Percentiles rank a stretch among this genome's conserved stretches.
These are phyloP conservation scores for Apiospora hydei DNA, from an alignment of 2,329 filamentous ascomycete genomes.

Conservation along the genomic window DNA sequence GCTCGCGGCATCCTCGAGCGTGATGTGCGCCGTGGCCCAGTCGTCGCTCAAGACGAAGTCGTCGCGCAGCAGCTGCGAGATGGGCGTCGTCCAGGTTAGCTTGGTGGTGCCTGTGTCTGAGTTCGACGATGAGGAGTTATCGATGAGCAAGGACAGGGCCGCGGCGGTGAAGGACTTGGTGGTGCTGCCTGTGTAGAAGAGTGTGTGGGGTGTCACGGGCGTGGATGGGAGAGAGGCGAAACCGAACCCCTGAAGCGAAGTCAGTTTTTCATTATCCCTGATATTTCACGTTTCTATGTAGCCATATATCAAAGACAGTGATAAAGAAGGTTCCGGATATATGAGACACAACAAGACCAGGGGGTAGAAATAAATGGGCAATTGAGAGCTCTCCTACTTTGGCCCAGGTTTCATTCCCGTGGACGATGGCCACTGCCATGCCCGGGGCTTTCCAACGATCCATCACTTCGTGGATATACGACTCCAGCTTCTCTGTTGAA, in stretches of 20 bases:
- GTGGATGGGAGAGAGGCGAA: slow-evolving; percentile 44
- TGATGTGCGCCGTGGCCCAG: slow-evolving; percentile 56
- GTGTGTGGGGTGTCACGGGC: slow-evolving; percentile 52
- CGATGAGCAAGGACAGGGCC: slow-evolving; percentile 56
- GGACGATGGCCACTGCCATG: slow-evolving; percentile 49
- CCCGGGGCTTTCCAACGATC: slow-evolving; percentile 50
- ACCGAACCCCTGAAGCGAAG: slow-evolving; percentile 47
- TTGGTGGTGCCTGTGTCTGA: slow-evolving; percentile 42
- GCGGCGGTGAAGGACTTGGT: slow-evolving; percentile 64
- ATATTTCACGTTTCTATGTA: not conserved
- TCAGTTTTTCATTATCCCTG: slow-evolving; percentile 6
- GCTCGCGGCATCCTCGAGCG: slow-evolving; percentile 60
- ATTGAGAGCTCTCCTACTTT: slow-evolving; percentile 36
- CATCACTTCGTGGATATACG: slow-evolving; percentile 40
- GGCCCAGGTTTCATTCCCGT: slow-evolving; percentile 45
- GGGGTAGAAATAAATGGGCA: not conserved
- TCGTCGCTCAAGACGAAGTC: slow-evolving; percentile 59
- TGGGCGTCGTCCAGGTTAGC: slow-evolving; percentile 54
- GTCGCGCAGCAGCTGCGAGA: slow-evolving; percentile 55
- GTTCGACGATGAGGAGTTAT: slow-evolving; percentile 42
- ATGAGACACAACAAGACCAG: not conserved
- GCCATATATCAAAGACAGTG: not conserved
- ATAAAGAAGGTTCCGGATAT: not conserved
- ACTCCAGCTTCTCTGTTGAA: slow-evolving; percentile 2
- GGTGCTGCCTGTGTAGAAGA: slow-evolving; percentile 63